phyloP scores from a whole-genome alignment of 2,329 filamentous ascomycete genomes.

The Gnomoniopsis smithogilvyi region DNA sequence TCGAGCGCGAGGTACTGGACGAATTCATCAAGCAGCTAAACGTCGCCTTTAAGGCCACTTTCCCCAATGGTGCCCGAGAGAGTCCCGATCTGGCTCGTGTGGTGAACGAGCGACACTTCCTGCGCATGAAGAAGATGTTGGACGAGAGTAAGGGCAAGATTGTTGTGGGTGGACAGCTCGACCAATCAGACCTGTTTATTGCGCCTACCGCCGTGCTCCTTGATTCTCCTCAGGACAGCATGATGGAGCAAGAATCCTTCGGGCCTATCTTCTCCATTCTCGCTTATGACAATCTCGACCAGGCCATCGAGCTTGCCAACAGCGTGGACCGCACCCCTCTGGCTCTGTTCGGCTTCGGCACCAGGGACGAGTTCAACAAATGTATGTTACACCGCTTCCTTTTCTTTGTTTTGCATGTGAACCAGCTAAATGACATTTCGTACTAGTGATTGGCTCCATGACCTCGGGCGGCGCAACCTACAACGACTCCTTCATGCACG shows the following conservation, averaged over 20 bases:
- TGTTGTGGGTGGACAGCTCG: constrained; percentile 78
- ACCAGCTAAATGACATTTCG: constrained; percentile 4
- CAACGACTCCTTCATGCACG: constrained; percentile 50
- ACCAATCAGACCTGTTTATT: constrained; percentile 78
- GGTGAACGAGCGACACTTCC: constrained; percentile 75
- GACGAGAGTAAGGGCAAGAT: constrained; percentile 80
- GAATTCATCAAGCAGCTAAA: constrained; percentile 74
- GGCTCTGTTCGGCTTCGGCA: constrained; percentile 81
- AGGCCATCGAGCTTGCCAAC: constrained; percentile 81
- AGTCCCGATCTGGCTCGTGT: constrained; percentile 78
- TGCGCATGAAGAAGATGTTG: constrained; percentile 86
- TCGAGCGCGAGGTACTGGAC: constrained; percentile 71
- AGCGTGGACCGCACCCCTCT: constrained; percentile 79
- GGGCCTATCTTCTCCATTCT: constrained; percentile 88
- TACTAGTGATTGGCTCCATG: constrained; percentile 55
- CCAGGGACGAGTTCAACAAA: constrained; percentile 71
- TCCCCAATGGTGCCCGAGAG: constrained; percentile 75
- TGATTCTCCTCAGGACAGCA: constrained; percentile 67
- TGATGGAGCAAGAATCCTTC: constrained; percentile 84
- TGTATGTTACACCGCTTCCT: constrained; percentile 42
- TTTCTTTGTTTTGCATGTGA: too few relatives aligned
- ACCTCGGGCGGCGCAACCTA: constrained; percentile 66
- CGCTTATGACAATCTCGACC: constrained; percentile 73
- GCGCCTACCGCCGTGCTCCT: constrained; percentile 92
- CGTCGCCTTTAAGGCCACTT: constrained; percentile 70